Conservation (phyloP, 1,284 basidiomycete genomes). For the Sporisorium exsertum region DNA sequence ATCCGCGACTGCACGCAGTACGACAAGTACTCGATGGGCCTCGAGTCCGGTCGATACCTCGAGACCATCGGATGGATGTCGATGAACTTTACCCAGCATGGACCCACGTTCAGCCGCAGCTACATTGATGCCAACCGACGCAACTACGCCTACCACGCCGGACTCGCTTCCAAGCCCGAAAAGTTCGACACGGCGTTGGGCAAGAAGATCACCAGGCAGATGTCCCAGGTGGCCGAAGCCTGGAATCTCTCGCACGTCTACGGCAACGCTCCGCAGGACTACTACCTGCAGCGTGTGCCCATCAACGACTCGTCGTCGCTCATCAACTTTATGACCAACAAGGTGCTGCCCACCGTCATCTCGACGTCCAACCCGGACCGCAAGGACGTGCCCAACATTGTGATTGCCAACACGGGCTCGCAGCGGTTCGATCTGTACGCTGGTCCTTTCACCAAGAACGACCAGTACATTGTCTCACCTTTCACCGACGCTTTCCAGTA, state of each 20-base stretch:
- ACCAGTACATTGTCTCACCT: slow-evolving; percentile 65
- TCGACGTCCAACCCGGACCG: slow-evolving; percentile 57
- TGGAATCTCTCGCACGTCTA: slow-evolving; percentile 64
- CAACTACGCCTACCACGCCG: slow-evolving; percentile 63
- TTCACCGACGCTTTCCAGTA: slow-evolving; percentile 64
- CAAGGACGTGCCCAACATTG: slow-evolving; percentile 47
- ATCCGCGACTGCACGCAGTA: slow-evolving; percentile 63
- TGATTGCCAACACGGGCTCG: slow-evolving; percentile 62
- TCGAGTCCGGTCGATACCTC: slow-evolving; percentile 64
- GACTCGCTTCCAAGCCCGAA: slow-evolving; percentile 32
- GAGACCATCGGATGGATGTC: slow-evolving; percentile 53
- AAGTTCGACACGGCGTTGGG: slow-evolving; percentile 57
- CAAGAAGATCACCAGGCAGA: slow-evolving; percentile 48
- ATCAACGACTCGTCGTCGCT: slow-evolving; percentile 50
- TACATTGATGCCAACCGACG: slow-evolving; percentile 72
- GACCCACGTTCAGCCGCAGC: slow-evolving; percentile 69
- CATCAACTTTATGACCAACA: slow-evolving; percentile 58
- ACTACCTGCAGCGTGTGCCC: slow-evolving; percentile 62
- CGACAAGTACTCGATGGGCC: slow-evolving; percentile 55
- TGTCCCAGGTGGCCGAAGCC: slow-evolving; percentile 52
- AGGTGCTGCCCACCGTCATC: slow-evolving; percentile 64
- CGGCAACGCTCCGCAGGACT: slow-evolving; percentile 62
- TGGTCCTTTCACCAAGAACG: slow-evolving; percentile 63
- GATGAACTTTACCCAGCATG: slow-evolving; percentile 45
- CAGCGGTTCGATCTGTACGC: slow-evolving; percentile 64